These are phyloP conservation scores for Silene uniflora DNA, from an alignment of 148 eudicot genomes.

Conservation along the genomic window DNA sequence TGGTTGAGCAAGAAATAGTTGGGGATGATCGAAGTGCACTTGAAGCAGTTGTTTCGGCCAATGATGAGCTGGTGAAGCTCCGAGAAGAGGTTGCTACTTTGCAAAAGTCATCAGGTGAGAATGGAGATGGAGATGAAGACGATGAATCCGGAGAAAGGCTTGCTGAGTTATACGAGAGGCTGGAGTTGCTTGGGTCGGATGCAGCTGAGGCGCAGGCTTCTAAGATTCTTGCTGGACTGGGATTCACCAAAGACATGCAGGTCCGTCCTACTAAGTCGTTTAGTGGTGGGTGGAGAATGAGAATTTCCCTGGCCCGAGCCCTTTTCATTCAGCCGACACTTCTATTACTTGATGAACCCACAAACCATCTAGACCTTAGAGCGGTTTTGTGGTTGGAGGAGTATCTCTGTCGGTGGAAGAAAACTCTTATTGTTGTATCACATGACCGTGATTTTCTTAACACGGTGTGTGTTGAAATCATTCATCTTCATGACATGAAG, in stretches of 20 bases:
- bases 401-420: constrained; percentile 70
- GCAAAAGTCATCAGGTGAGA: constrained; percentile 33
- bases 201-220: constrained; percentile 77
- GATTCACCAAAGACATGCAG: constrained; percentile 68
- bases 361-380: constrained; percentile 70
- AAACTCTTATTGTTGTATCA: constrained; percentile 66
- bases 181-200: constrained; percentile 62
- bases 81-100: constrained; percentile 52
- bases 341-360: constrained; percentile 64
- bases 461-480: constrained; percentile 58
- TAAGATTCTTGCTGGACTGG: constrained; percentile 66
- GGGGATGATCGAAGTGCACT: constrained; percentile 68
- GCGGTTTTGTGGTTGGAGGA: constrained; percentile 75
- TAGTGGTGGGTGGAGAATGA: constrained; percentile 83
- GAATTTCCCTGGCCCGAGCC: constrained; percentile 64
- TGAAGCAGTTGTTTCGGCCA: constrained; percentile 71
- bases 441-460: constrained; percentile 75
- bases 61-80: constrained; percentile 51
- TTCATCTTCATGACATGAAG: constrained; percentile 69
- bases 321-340: constrained; percentile 70
- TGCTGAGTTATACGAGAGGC: constrained; percentile 54
- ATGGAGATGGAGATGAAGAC: constrained; percentile 26
- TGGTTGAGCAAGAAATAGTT: constrained; percentile 68
- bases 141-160: constrained; percentile 48
- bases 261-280: constrained; percentile 55